Base-by-base conservation (phyloP, 2,329 filamentous ascomycete species). In the Exutisphaerella laricina region DNA sequence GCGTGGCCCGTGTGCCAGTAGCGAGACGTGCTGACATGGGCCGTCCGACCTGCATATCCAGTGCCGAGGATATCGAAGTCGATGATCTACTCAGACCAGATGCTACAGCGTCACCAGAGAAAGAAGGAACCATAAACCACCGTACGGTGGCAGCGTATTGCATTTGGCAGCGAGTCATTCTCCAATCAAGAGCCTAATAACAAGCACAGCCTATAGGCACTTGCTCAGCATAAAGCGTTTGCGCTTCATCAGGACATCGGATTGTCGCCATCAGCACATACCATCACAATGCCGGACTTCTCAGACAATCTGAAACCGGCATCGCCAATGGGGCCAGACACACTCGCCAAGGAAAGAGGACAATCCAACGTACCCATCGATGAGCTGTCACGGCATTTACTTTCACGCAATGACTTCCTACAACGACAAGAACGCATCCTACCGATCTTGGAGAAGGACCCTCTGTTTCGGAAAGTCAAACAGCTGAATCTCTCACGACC, bases 401-500 rank as follows among this genome's bases (percentile, higher is more conserved):
- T 76, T 1, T 65, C 62, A 4, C 58, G 66, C 9, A 65, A 74
- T 58, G 68, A 66, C 32, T 76, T 75, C 42, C 61, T 75, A 5
- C 57, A 67, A 29, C 63, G 70, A 17, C 73, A 76, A 57, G 56
- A 66, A 13, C 67, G 67, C 21, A 65, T 76, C 5, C 55, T 75
- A 1, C 56, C 60, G 3, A 61, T 74, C 3, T 46, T 76, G 31
- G 62, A 68, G 39, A 62, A 62, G 14, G 70, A 76, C 32, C 67
- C 66, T n/a, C 58, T 76, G 6, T 71, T 75, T 56, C 63, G 60
- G 26, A 77, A 77, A 53, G 61, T 64, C 26, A 70, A 71, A 47
- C 72, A 74, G 49, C 59, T 69, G 48, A 75, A 77, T 45, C 57
- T 76, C 13, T 71, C 71, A 16, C 64, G 72, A 14, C 71, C 72